These are phyloP conservation scores for Calonectria pteridis DNA, from an alignment of 2,329 filamentous ascomycete species.

Conservation along the genomic window DNA sequence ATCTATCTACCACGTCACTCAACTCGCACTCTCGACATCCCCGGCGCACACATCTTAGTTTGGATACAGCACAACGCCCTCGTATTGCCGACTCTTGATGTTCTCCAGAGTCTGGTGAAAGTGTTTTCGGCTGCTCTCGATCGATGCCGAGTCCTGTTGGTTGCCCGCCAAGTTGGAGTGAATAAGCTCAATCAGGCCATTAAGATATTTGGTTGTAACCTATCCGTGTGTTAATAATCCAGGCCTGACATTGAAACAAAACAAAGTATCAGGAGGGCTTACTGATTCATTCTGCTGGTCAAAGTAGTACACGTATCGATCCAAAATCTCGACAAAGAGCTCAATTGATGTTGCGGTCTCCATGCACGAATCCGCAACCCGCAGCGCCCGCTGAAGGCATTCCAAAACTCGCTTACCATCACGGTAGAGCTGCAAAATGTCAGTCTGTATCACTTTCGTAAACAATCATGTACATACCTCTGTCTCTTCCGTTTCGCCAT, in stretches of 20 bases:
- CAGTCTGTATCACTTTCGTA: slow-evolving; percentile 23
- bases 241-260: neutral
- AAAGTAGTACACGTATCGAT: slow-evolving; percentile 99
- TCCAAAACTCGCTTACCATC: slow-evolving; percentile 98
- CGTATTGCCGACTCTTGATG: slow-evolving; percentile 91
- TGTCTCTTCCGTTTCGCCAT: slow-evolving; percentile 84
- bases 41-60: slow-evolving; percentile 47
- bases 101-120: slow-evolving; percentile 96
- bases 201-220: slow-evolving; percentile 97
- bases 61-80: slow-evolving; percentile 84
- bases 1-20: slow-evolving; percentile 43
- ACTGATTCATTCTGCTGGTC: slow-evolving; percentile 98
- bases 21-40: slow-evolving; percentile 18
- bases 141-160: slow-evolving; percentile 81
- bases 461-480: slow-evolving; percentile 68
- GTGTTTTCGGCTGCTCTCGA: slow-evolving; percentile 92
- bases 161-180: slow-evolving; percentile 94
- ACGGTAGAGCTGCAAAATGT: slow-evolving; percentile 81
- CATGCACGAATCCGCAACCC: slow-evolving; percentile 99
- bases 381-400: slow-evolving; percentile 92
- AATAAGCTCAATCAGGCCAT: slow-evolving; percentile 97
- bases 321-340: slow-evolving; percentile 97
- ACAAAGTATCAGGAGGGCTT: slow-evolving; percentile 42
- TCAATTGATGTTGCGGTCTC: slow-evolving; percentile 97
- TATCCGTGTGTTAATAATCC: slow-evolving; percentile 45